Conservation (phyloP, 1,139 yeast genomes). For the Candida buenavistaensis region DNA sequence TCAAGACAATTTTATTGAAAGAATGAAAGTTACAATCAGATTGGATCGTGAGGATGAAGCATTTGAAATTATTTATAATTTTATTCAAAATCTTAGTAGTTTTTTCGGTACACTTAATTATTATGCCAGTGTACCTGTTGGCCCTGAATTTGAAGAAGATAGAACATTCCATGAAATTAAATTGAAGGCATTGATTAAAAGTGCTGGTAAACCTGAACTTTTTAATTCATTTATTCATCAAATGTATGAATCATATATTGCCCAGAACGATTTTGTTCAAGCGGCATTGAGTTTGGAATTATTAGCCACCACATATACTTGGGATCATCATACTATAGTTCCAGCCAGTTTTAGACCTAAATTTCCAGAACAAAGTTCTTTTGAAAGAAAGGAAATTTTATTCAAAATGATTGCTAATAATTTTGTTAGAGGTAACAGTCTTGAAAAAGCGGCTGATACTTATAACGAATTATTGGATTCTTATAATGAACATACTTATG, state of each 20-base stretch:
- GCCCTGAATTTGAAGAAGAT: slow-evolving; percentile 85
- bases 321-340: slow-evolving; percentile 64
- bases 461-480: slow-evolving; percentile 78
- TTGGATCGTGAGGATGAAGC: slow-evolving; percentile 72
- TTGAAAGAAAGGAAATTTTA: slow-evolving; percentile 77
- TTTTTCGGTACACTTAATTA: slow-evolving; percentile 69
- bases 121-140: slow-evolving; percentile 72
- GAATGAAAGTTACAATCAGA: slow-evolving; percentile 51
- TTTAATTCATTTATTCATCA: slow-evolving; percentile 77
- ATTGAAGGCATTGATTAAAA: slow-evolving; percentile 73
- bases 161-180: slow-evolving; percentile 78
- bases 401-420: slow-evolving; percentile 72
- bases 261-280: slow-evolving; percentile 68
- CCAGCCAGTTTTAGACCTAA: slow-evolving; percentile 65
- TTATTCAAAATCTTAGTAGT: slow-evolving; percentile 58
- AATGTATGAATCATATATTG: slow-evolving; percentile 65
- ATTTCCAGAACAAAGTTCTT: slow-evolving; percentile 76
- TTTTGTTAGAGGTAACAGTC: slow-evolving; percentile 69
- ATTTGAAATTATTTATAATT: slow-evolving; percentile 48
- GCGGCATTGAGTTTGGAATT: slow-evolving; percentile 82
- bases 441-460: slow-evolving; percentile 75
- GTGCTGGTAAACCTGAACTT: slow-evolving; percentile 77
- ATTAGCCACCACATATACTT: slow-evolving; percentile 72
- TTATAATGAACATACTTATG: slow-evolving; percentile 72
- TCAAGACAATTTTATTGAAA: slow-evolving; percentile 52